Base-by-base conservation (phyloP, 306 rosid species). In the Quercus suber region DNA sequence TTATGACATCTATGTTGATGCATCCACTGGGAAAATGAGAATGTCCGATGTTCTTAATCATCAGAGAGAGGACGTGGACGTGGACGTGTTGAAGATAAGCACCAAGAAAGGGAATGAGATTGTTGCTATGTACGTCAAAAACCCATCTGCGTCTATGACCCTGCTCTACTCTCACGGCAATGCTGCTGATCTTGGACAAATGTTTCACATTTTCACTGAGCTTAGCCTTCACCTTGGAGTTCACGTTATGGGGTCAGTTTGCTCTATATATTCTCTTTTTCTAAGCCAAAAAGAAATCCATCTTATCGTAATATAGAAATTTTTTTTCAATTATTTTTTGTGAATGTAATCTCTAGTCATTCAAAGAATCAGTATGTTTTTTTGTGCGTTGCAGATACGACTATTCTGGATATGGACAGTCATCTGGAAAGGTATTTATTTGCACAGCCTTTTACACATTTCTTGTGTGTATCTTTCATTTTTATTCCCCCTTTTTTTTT, bases 331-430 rank as follows among this genome's bases (percentile, higher is more conserved):
- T 17, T 53, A 1, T 59, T 73, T 63, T n/a, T 79, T 57, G 20
- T 33, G 1, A n/a, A 15, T 1, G 15, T 49, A 49, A 49, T 78
- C 19, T 41, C 37, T 60, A 14, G 71, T 41, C 28, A 9, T 52
- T 13, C 28, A 55, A 71, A 64, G 64, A 69, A 74, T 31, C 61
- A 56, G 64, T 52, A 11, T 71, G 57, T 63, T 25, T 61, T 71
- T 30, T 37, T 74, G 43, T 78, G 55, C 51, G 84, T 11, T 88
- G 76, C 84, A 90, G 95, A 82, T 90, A 87, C 27, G 95, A 90
- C 78, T 90, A 90, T 79, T 90, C 95, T 90, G 95, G 95, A 8
- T 88, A 90, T 83, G 95, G 95, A 76, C 91, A 88, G 77, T 90
- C 95, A 79, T 83, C 89, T 56, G 95, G 95, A 85, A 88, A 90